Evolutionary conservation across 768 basidiomycete genomes (phyloP).

Genomic region (Naganishia onofrii): DNA sequence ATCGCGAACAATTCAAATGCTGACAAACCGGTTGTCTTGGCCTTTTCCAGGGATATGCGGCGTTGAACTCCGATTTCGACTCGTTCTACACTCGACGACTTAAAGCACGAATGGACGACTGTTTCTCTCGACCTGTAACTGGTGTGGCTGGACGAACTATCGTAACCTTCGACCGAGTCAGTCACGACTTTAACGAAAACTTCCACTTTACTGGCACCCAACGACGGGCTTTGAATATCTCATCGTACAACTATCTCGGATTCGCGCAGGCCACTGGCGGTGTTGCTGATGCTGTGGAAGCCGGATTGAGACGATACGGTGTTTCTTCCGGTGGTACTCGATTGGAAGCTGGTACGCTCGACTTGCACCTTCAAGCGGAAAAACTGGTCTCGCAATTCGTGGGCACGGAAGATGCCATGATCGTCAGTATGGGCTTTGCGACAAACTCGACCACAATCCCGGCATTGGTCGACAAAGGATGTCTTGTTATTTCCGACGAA

Average conservation of each 20-base stretch:
- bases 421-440: slow-evolving; percentile 72
- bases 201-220: slow-evolving; percentile 68
- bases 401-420: slow-evolving; percentile 82
- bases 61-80: slow-evolving; percentile 96
- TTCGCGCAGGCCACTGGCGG: slow-evolving; percentile 91
- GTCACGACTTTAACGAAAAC: slow-evolving; percentile 74
- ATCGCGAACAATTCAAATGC: too few species aligned
- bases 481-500: slow-evolving; percentile 93
- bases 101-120: slow-evolving; percentile 90
- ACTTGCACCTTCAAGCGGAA: slow-evolving; percentile 77
- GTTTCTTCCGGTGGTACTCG: slow-evolving; percentile 72
- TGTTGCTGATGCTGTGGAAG: slow-evolving; percentile 91
- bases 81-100: slow-evolving; percentile 98
- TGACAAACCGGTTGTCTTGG: neutral
- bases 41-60: slow-evolving; percentile 76
- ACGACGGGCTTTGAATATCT: slow-evolving; percentile 90
- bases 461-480: slow-evolving; percentile 83
- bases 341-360: slow-evolving; percentile 78
- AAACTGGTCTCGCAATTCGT: slow-evolving; percentile 84
- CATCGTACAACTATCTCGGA: slow-evolving; percentile 98
- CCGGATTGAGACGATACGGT: slow-evolving; percentile 75
- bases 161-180: slow-evolving; percentile 75
- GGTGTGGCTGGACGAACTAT: slow-evolving; percentile 95
- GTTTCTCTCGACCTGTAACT: slow-evolving; percentile 86
- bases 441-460: slow-evolving; percentile 72